Evolutionary conservation across 495 filamentous ascomycete species (phyloP).

Genomic region (Aspergillus avenaceus): DNA sequence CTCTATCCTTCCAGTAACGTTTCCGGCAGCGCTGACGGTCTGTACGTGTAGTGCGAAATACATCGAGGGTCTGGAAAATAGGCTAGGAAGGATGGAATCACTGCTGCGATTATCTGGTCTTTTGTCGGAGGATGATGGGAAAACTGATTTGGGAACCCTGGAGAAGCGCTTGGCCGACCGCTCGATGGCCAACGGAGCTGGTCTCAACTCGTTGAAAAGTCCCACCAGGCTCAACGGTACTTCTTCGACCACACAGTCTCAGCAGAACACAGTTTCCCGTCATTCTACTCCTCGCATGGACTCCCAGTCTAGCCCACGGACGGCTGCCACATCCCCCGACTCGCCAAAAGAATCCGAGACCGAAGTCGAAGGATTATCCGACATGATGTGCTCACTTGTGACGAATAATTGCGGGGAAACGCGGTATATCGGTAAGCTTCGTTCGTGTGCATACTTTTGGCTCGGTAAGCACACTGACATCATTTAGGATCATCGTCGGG

Average conservation of each 20-base stretch:
- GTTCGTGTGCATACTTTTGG: not conserved
- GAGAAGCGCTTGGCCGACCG: conserved; percentile 78
- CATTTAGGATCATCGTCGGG: conserved; percentile 85
- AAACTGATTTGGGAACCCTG: conserved; percentile 82
- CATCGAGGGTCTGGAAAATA: conserved; percentile 95
- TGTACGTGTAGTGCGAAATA: conserved; percentile 74
- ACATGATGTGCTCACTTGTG: conserved; percentile 99
- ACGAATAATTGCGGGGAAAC: conserved; percentile 96
- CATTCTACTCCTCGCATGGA: conserved; percentile 45
- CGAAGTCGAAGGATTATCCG: conserved; percentile 85
- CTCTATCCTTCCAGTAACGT: not conserved
- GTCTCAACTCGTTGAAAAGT: conserved; percentile 34
- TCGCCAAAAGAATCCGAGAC: conserved; percentile 55
- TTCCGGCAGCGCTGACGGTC: conserved; percentile 12
- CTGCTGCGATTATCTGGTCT: conserved; percentile 82
- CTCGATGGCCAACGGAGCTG: conserved; percentile 31
- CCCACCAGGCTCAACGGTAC: conserved; percentile 24
- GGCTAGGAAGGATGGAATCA: conserved; percentile 89
- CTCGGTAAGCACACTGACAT: conserved; percentile 14
- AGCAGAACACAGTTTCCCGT: conserved; percentile 29
- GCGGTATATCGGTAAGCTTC: conserved; percentile 79
- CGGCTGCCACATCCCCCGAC: conserved; percentile 57
- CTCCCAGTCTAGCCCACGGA: conserved; percentile 55
- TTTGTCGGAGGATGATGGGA: conserved; percentile 80
- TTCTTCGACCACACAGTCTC: conserved; percentile 22